phyloP scores from a whole-genome alignment of 495 filamentous ascomycete species.

The Aspergillus affinis region DNA sequence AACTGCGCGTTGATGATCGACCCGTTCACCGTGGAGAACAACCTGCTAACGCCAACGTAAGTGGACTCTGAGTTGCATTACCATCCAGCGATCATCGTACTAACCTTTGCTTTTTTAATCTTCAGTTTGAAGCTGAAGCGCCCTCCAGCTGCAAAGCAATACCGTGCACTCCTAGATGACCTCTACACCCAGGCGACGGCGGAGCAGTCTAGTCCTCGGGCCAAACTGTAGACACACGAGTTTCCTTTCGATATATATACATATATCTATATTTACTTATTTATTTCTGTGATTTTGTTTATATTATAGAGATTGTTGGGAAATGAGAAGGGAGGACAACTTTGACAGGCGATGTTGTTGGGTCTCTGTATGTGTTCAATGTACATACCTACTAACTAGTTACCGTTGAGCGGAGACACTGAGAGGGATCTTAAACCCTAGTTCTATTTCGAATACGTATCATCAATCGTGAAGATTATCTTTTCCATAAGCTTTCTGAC shows the following conservation, averaged over 20 bases:
- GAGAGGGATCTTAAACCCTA: too few relatives aligned
- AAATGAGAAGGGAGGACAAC: too few relatives aligned
- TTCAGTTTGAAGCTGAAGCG: constrained; percentile 90
- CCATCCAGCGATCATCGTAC: constrained; percentile 3
- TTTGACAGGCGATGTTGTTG: too few relatives aligned
- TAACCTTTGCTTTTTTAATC: constrained; percentile 32
- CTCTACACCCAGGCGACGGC: constrained; percentile 74
- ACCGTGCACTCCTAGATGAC: constrained; percentile 69
- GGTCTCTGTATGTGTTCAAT: not conserved
- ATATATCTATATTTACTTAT: constrained; percentile 5
- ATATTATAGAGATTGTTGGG: not conserved
- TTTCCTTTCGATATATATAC: constrained; percentile 12
- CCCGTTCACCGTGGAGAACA: constrained; percentile 92
- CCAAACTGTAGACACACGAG: constrained; percentile 38
- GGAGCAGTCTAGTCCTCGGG: constrained; percentile 54
- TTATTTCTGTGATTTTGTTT: not conserved
- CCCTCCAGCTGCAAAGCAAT: constrained; percentile 78
- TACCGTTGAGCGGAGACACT: not conserved
- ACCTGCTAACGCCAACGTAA: constrained; percentile 94
- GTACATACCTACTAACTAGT: not conserved
- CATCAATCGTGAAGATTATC: too few relatives aligned
- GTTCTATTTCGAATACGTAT: too few relatives aligned
- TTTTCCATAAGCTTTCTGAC: too few relatives aligned
- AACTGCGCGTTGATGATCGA: constrained; percentile 76
- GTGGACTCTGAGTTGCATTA: constrained; percentile 34